phyloP scores from a whole-genome alignment of 768 basidiomycete species.

The Lepiota venenata region DNA sequence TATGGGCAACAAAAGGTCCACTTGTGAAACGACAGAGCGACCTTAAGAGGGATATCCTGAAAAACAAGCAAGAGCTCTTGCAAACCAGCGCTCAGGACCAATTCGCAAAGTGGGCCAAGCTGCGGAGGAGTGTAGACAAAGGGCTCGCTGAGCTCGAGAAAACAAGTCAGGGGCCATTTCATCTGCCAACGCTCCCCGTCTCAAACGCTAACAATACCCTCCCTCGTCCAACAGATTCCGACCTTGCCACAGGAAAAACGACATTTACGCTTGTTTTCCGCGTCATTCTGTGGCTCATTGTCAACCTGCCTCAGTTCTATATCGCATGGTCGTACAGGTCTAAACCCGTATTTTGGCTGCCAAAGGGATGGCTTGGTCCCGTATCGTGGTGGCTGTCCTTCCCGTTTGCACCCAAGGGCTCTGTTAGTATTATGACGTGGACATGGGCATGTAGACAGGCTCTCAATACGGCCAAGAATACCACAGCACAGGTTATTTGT shows the following conservation, averaged over 20 bases:
- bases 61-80: slow-evolving; percentile 79
- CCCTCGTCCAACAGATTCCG: slow-evolving; percentile 66
- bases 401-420: slow-evolving; percentile 89
- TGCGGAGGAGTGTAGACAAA: slow-evolving; percentile 89
- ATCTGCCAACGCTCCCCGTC: background rate
- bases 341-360: slow-evolving; percentile 91
- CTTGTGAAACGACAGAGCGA: slow-evolving; percentile 55
- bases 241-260: slow-evolving; percentile 56
- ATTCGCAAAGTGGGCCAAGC: slow-evolving; percentile 97
- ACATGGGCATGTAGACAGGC: slow-evolving; percentile 91
- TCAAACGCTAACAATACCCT: too few species aligned
- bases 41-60: slow-evolving; percentile 78
- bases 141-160: slow-evolving; percentile 88
- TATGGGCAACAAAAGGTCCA: slow-evolving; percentile 58
- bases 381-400: slow-evolving; percentile 85
- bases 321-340: slow-evolving; percentile 92
- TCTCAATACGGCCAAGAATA: slow-evolving; percentile 63
- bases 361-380: slow-evolving; percentile 87
- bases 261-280: slow-evolving; percentile 73
- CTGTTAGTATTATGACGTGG: slow-evolving; percentile 93
- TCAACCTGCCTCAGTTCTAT: slow-evolving; percentile 82
- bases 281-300: slow-evolving; percentile 71
- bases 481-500: slow-evolving; percentile 4
- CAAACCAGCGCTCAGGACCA: slow-evolving; percentile 95
- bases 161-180: slow-evolving; percentile 62